phyloP scores from a whole-genome alignment of 768 basidiomycete genomes.

The Steccherinum ochraceum region DNA sequence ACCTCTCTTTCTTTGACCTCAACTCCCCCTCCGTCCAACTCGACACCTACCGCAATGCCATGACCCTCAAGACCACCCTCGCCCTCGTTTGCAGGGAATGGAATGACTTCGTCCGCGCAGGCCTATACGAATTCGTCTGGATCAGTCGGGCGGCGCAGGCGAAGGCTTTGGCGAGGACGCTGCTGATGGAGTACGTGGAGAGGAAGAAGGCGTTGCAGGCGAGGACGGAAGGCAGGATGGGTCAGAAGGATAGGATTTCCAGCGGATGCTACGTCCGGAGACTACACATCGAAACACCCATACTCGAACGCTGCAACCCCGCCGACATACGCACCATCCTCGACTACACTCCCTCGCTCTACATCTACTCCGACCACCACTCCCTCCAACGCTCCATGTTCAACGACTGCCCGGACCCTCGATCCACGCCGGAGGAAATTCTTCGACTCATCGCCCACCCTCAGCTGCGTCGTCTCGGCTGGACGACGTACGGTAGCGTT shows the following conservation, averaged over 20 bases:
- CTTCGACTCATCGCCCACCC: constrained; percentile 53
- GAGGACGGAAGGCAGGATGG: constrained; percentile 13
- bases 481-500: constrained; percentile 69
- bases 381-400: constrained; percentile 53
- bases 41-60: constrained; percentile 37
- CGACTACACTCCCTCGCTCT: constrained; percentile 53
- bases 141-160: constrained; percentile 50
- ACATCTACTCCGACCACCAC: constrained; percentile 58
- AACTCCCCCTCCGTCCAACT: constrained; percentile 34
- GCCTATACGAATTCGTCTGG: constrained; percentile 68
- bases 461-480: constrained; percentile 53
- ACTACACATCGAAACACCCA: constrained; percentile 65
- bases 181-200: constrained; percentile 37
- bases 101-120: constrained; percentile 45
- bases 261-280: constrained; percentile 51
- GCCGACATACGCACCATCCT: constrained; percentile 63
- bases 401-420: constrained; percentile 36
- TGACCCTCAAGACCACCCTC: constrained; percentile 44
- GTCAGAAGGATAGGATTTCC: constrained; percentile 13
- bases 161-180: constrained; percentile 35
- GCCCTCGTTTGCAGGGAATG: constrained; percentile 52
- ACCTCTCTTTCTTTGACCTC: constrained; percentile 52
- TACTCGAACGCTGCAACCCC: constrained; percentile 58
- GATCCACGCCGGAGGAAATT: constrained; percentile 49
- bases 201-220: constrained; percentile 10